Conservation (phyloP, 192 early-diverging fungal species). For the Phycomyces blakesleeanus region DNA sequence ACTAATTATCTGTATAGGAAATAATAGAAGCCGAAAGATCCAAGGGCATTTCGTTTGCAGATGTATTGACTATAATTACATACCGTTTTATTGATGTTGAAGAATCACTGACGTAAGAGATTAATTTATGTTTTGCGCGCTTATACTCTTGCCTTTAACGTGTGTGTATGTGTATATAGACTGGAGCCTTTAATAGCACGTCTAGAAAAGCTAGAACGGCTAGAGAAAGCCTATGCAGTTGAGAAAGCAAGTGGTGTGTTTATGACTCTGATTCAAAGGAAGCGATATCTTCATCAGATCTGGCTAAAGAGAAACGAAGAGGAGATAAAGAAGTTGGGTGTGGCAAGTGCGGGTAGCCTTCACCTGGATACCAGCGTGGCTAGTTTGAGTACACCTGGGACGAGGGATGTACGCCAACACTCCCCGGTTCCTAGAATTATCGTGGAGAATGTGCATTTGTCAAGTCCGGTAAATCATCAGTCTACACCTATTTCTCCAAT, state of each 20-base stretch:
- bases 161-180: no score
- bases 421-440: constrained; percentile 12
- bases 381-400: neutral
- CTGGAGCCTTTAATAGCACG: constrained; percentile 29
- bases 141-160: no score
- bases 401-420: neutral
- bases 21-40: constrained; percentile 23
- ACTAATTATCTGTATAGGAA: constrained; percentile 14
- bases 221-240: constrained; percentile 23
- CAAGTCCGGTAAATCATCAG: neutral
- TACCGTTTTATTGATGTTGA: constrained; percentile 27
- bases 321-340: constrained; percentile 19
- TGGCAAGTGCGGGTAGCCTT: neutral
- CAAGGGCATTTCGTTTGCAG: constrained; percentile 29
- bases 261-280: constrained; percentile 23
- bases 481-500: constrained; percentile 6
- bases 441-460: neutral
- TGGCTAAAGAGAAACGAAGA: constrained; percentile 35
- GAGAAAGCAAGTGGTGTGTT: constrained; percentile 33
- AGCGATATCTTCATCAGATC: constrained; percentile 23
- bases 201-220: constrained; percentile 27
- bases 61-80: constrained; percentile 23
- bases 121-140: neutral
- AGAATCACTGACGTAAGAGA: constrained; percentile 23
- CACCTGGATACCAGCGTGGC: neutral